Base-by-base conservation (phyloP, 75 land plant genomes). In the Cryptomeria japonica region DNA sequence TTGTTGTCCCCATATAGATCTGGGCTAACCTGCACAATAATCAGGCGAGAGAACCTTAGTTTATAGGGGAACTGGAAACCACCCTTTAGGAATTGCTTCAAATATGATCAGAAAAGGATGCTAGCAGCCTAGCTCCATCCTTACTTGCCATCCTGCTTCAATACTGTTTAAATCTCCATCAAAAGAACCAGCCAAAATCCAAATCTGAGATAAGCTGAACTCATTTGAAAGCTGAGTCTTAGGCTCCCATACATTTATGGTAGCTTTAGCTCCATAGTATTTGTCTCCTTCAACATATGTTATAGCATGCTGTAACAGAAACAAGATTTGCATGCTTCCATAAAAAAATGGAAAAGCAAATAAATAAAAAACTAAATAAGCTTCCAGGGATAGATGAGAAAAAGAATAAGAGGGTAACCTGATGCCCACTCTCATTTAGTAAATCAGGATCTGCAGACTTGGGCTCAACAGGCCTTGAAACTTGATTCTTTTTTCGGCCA, bases 1-100 rank as follows among this genome's bases (percentile, higher is more conserved):
- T 96, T 96, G 91, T 93, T 96, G 86, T 97, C 97, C 14, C 99
- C 99, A 91, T 97, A 97, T 15, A 97, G 92, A 88, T 96, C 96
- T 34, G 97, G 97, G 84, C 97, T 96, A 55, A 97, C 99, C 99
- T 97, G 94, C 80, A 68, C n/a, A 42, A n/a, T 73, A n/a, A 82
- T 46, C 49, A 28, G 32, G 32, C 1, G 46, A 82, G 46, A 82
- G 16, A 82, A 13, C 16, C 51, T 28, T 82, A 38, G 32, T 9
- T 84, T 87, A 87, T 0, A 73, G 51, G 49, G 58, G 13, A 80
- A 73, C 12, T 76, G 25, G 22, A 46, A 86, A 15, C 12, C 47
- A 75, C 49, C 14, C 77, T 84, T 75, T 37, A n/a, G 34, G n/a
- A 87, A 58, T 3, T 42, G 42, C 44, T 42, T 46, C 44, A 14